Conservation (phyloP, 192 early-diverging fungal genomes). For the Thamnidium elegans region DNA sequence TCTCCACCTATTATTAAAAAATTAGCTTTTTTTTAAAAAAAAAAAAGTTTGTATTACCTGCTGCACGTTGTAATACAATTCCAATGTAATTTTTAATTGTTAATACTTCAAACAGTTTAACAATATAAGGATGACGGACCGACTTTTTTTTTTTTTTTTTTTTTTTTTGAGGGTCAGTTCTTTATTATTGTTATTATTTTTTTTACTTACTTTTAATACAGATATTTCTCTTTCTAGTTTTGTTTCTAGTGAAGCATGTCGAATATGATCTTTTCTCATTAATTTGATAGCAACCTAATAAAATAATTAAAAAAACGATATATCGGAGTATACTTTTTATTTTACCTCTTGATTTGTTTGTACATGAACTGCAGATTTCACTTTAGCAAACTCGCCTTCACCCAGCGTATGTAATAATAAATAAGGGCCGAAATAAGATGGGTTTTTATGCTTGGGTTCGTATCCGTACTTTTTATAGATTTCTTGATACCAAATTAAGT, state of each 20-base stretch:
- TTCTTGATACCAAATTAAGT: slow-evolving; percentile 34
- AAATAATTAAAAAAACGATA: neutral
- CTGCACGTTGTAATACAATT: slow-evolving; percentile 93
- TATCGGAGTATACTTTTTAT: neutral
- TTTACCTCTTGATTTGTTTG: slow-evolving; percentile 66
- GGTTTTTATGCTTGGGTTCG: slow-evolving; percentile 32
- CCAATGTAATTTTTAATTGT: slow-evolving; percentile 68
- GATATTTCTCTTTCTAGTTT: slow-evolving; percentile 94
- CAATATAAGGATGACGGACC: slow-evolving; percentile 86
- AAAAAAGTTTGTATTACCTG: slow-evolving; percentile 44
- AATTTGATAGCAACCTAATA: slow-evolving; percentile 90
- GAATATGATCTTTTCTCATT: slow-evolving; percentile 87
- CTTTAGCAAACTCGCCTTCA: slow-evolving; percentile 98
- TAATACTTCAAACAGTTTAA: slow-evolving; percentile 82
- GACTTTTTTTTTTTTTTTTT: slow-evolving; percentile 51
- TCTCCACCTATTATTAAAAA: slow-evolving; percentile 57
- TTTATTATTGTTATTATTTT: neutral
- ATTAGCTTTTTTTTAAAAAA: neutral
- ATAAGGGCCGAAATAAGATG: slow-evolving; percentile 85
- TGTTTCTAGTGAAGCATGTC: slow-evolving; percentile 67
- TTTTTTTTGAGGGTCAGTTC: neutral
- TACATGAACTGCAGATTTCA: slow-evolving; percentile 89
- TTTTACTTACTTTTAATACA: slow-evolving; percentile 72
- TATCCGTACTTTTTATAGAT: slow-evolving; percentile 29
- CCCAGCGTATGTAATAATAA: slow-evolving; percentile 92